Base-by-base conservation (phyloP, 805 yeast genomes). In the Wickerhamiella sergipiensis region DNA sequence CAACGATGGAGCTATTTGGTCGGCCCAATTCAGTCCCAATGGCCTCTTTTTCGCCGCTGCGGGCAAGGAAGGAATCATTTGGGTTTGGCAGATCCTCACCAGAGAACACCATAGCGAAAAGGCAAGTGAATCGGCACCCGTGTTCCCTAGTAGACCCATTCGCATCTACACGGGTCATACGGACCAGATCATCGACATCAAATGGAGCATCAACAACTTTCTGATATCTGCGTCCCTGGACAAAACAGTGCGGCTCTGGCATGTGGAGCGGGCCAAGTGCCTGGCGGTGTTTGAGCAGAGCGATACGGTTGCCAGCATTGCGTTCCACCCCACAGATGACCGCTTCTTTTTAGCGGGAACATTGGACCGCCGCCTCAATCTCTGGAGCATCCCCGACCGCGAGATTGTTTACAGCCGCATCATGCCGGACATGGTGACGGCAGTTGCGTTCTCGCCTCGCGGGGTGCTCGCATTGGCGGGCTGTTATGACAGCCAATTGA, bases 191-290 rank as follows among this genome's bases (percentile, higher is more conserved):
- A 64, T 86, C n/a, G 78, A 84, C 10, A 61, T 89, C 33, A 85
- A 85, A 59, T 89, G 97, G 97, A 83, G 94, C 48, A 82, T 81
- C 58, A 88, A 87, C 66, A 82, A 82, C 62, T 89, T 89, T 58
- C 63, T 90, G 29, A 63, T 87, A 1, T 74, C 92, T 0, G 81
- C 92, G 3, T 83, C 95, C 1, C 83, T 85, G 82, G 97, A 89
- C 66, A 75, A 78, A 55, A 82, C 94, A 0, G 95, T 80, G 1
- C 77, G 78, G 55, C 67, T 89, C 46, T 89, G 97, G 96, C 94
- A 89, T 64, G 75, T 83, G 12, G 85, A 84, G 40, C 72, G 89
- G 47, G 67, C 66, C 1, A 73, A 70, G 15, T 79, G 86, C 48
- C 67, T 89, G 17, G 74, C 82, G 46, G 72, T 79, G 0, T 88